Evolutionary conservation across 331 rosid species (phyloP), one percentile per base, ranked within the genome.

Genomic region (Rhamnella rubrinervis): DNA sequence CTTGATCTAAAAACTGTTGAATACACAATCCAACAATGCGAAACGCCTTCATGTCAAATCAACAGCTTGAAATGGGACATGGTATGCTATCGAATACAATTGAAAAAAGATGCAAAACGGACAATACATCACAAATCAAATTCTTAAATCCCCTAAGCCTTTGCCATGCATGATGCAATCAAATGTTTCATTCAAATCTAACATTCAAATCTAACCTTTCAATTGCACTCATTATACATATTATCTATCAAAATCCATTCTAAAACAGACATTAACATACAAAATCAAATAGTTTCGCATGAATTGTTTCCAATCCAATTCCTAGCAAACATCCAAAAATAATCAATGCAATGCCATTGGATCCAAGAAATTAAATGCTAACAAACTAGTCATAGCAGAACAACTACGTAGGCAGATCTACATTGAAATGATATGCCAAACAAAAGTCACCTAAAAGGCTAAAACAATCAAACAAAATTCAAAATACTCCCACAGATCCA

Each of bases 351-450:
- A 66, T 26, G 19, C 14, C 49, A 17, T 6, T 15, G 26, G 38
- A 7, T 40, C 40, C 6, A 50, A 5, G 40, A 11, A 55, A 26
- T 15, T 40, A 46, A 40, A 55, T 21, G 10, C 55, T 4, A 2
- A 15, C 10, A 60, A 0, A 61, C 12, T 59, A 41, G 49, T 10
- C 35, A 56, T 25, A 14, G 23, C 7, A n/a, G 46, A 38, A 6
- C 6, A 11, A 62, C 63, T 61, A 78, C 19, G 71, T 25, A 31
- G 28, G 18, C 52, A 44, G 58, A 78, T 73, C 75, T 53, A 40
- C 11, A 62, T 9, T 21, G 17, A 18, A 56, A 44, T 66, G 35
- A 61, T 61, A 56, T 47, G 46, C 19, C 21, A 26, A 26, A 3
- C 7, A 69, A 60, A 16, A 17, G 7, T 8, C 44, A 21, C 21